A percentile compares a stretch with the other conserved stretches of the same genome.
Conservation (phyloP, 1,284 basidiomycete species). For the Trametes versicolor region DNA sequence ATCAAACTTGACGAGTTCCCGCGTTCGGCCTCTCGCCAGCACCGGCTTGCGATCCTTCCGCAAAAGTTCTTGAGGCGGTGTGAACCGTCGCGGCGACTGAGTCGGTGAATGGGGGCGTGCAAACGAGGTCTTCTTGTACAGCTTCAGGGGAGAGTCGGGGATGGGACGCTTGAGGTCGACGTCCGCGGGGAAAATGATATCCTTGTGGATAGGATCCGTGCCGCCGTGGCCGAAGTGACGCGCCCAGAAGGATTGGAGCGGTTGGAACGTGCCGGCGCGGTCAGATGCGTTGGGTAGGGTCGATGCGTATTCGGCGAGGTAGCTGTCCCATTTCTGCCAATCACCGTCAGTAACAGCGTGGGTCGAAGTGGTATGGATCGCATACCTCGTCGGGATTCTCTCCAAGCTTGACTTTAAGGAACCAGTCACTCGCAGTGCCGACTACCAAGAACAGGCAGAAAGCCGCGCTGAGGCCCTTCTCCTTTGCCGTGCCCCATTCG, state of each 20-base stretch:
- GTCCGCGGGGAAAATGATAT: slow-evolving; percentile 45
- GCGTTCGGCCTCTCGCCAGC: slow-evolving; percentile 41
- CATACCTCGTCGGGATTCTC: slow-evolving; percentile 74
- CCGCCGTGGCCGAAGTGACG: slow-evolving; percentile 50
- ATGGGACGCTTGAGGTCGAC: slow-evolving; percentile 41
- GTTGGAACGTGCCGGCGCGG: slow-evolving; percentile 54
- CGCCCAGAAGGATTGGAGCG: slow-evolving; percentile 61
- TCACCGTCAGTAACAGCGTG: background rate
- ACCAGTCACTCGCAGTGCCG: slow-evolving; percentile 63
- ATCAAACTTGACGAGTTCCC: slow-evolving; percentile 61
- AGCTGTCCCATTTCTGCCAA: slow-evolving; percentile 72
- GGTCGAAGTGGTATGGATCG: background rate
- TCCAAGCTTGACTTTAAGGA: slow-evolving; percentile 61
- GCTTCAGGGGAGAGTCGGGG: slow-evolving; percentile 36
- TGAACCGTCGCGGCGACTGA: slow-evolving; percentile 22
- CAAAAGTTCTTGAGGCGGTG: slow-evolving; percentile 32
- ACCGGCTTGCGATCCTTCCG: slow-evolving; percentile 40
- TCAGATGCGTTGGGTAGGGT: slow-evolving; percentile 54
- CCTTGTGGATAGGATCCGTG: slow-evolving; percentile 31
- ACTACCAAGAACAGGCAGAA: slow-evolving; percentile 60
- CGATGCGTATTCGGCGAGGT: slow-evolving; percentile 66
- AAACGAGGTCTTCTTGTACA: slow-evolving; percentile 37
- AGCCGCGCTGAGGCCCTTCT: slow-evolving; percentile 66
- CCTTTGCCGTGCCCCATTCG: slow-evolving; percentile 61
- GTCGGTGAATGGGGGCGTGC: slow-evolving; percentile 10